These are phyloP conservation scores for Primulina huaijiensis DNA, from an alignment of 257 asterid genomes.

Conservation along the genomic window DNA sequence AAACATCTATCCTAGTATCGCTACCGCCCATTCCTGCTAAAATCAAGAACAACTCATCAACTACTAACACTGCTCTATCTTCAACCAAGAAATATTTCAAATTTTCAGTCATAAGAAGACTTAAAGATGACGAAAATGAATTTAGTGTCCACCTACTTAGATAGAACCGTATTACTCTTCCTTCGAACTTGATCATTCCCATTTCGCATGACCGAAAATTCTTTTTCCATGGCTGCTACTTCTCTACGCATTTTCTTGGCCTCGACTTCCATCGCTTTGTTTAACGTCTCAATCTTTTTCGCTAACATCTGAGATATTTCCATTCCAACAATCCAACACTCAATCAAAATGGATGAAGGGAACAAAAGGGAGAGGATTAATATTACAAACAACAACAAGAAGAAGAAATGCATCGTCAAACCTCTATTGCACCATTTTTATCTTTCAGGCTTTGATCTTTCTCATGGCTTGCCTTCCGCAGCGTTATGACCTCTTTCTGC, in stretches of 20 bases:
- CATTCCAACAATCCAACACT: neutral
- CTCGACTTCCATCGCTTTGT: slow-evolving; percentile 85
- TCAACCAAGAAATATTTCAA: too few relatives aligned
- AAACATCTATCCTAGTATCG: too few relatives aligned
- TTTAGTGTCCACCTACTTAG: neutral
- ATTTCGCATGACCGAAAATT: slow-evolving; percentile 60
- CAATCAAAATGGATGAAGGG: neutral
- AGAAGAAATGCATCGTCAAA: slow-evolving; percentile 19
- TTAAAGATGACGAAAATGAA: neutral
- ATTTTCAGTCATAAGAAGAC: too few relatives aligned
- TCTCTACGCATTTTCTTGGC: slow-evolving; percentile 87
- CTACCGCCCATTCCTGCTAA: too few relatives aligned
- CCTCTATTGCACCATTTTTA: slow-evolving; percentile 85
- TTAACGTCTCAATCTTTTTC: slow-evolving; percentile 72
- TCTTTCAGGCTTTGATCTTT: slow-evolving; percentile 80
- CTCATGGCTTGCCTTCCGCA: slow-evolving; percentile 72
- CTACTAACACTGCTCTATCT: too few relatives aligned
- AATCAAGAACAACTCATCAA: too few relatives aligned
- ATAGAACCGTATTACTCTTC: neutral
- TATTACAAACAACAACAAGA: too few relatives aligned
- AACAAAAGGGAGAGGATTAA: neutral
- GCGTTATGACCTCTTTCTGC: slow-evolving; percentile 79
- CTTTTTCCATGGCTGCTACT: slow-evolving; percentile 80
- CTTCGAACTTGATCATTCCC: slow-evolving; percentile 71
- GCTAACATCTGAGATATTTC: slow-evolving; percentile 66